Percentiles rank a stretch among this genome's conserved stretches.
phyloP scores from a whole-genome alignment of 2,329 filamentous ascomycete genomes.

The Xylariaceae sp. region DNA sequence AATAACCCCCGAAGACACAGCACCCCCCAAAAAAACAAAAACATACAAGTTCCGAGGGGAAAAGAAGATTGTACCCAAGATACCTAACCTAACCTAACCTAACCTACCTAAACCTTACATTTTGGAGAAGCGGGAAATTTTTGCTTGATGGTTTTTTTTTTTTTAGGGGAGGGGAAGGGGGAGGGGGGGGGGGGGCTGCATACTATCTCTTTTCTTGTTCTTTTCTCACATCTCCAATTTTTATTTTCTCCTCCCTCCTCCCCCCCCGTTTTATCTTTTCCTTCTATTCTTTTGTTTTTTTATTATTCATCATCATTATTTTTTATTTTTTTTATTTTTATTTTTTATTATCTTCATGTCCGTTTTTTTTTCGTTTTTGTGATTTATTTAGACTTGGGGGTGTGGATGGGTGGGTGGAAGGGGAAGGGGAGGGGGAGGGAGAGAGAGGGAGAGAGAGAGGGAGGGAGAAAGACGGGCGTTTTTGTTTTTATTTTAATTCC shows the following conservation, averaged over 20 bases:
- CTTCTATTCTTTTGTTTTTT: background rate
- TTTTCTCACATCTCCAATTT: background rate
- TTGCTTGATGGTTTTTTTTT: no score
- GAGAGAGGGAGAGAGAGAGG: background rate
- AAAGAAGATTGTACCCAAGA: no score
- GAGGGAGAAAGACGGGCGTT: background rate
- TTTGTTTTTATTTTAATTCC: background rate
- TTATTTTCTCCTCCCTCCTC: background rate
- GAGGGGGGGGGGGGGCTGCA: no score
- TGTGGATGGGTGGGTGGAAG: background rate
- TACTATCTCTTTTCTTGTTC: constrained; percentile 17
- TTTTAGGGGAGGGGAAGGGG: no score
- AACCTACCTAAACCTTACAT: no score
- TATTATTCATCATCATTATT: background rate
- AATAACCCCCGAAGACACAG: no score
- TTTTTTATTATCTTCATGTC: background rate
- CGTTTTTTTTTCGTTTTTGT: background rate
- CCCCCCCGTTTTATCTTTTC: background rate
- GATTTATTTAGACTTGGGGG: constrained; percentile 6
- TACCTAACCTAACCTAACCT: no score
- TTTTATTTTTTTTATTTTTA: constrained; percentile 5
- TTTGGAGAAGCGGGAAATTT: no score
- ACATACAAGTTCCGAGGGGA: no score
- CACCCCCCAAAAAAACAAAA: no score
- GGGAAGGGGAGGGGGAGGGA: constrained; percentile 4